These are phyloP conservation scores for Globisporangium nunn DNA, from an alignment of 352 stramenopile genomes.

Conservation along the genomic window DNA sequence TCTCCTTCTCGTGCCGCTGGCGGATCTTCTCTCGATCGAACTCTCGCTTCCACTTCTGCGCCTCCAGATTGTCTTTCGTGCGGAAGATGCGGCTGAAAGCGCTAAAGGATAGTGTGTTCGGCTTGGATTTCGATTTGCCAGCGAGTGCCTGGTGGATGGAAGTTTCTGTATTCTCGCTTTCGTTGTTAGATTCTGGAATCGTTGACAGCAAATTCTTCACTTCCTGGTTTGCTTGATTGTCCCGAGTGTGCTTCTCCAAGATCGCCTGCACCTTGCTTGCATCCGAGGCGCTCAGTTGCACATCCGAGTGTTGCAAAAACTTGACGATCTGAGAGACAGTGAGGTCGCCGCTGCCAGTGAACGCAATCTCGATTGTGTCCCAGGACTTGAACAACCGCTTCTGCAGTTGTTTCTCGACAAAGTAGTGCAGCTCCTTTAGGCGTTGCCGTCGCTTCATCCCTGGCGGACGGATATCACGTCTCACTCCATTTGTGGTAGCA, in stretches of 20 bases:
- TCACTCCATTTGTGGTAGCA: not conserved
- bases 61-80: conserved; percentile 36
- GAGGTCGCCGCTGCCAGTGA: conserved; percentile 59
- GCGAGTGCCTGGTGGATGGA: not conserved
- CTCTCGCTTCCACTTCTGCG: conserved; percentile 51
- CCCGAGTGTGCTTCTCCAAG: conserved; percentile 34
- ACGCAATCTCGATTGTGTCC: conserved; percentile 69
- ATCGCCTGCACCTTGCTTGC: conserved; percentile 51
- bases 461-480: conserved; percentile 12
- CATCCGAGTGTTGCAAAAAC: conserved; percentile 60
- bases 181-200: not conserved
- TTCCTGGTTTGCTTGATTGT: not conserved
- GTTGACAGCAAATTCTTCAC: not conserved
- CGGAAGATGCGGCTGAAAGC: conserved; percentile 63
- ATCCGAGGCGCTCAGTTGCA: conserved; percentile 49
- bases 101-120: conserved; percentile 45
- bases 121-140: conserved; percentile 7
- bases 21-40: conserved; percentile 59
- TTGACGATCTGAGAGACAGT: conserved; percentile 59
- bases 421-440: conserved; percentile 54
- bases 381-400: conserved; percentile 61
- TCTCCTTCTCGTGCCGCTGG: conserved; percentile 54
- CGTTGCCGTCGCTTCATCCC: conserved; percentile 43
- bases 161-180: not conserved
- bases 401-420: conserved; percentile 57